Conservation (phyloP, 306 rosid genomes). For the Lathyrus sativus region DNA sequence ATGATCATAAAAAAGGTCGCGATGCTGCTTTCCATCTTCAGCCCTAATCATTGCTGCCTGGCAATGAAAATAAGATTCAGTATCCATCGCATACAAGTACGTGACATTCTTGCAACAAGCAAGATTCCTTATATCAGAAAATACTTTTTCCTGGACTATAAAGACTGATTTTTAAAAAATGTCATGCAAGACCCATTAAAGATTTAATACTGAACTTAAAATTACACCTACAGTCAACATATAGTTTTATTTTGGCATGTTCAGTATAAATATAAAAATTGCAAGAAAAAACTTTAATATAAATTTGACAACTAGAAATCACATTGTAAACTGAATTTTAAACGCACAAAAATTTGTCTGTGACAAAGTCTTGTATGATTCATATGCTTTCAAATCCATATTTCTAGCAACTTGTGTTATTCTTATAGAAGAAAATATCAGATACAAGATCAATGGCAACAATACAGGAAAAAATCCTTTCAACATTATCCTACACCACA, state of each 20-base stretch:
- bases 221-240: constrained; percentile 6
- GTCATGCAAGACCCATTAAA: background rate
- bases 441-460: constrained; percentile 9
- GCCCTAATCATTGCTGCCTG: constrained; percentile 97
- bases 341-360: constrained; percentile 13
- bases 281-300: constrained; percentile 6
- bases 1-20: constrained; percentile 74
- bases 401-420: constrained; percentile 10
- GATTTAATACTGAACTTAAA: constrained; percentile 24
- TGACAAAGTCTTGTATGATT: constrained; percentile 15
- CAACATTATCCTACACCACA: constrained; percentile 10
- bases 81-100: constrained; percentile 27
- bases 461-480: background rate
- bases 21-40: constrained; percentile 58
- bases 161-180: constrained; percentile 11
- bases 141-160: constrained; percentile 21
- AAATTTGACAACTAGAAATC: constrained; percentile 22
- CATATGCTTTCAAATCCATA: constrained; percentile 4
- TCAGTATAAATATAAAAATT: constrained; percentile 3
- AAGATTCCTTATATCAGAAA: constrained; percentile 29
- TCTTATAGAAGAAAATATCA: constrained; percentile 23
- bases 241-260: constrained; percentile 4
- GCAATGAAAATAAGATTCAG: constrained; percentile 38
- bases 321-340: background rate
- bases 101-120: constrained; percentile 18